These are phyloP conservation scores for Trypanosoma cruzi DNA, from an alignment of 208 protist genomes.

Conservation along the genomic window DNA sequence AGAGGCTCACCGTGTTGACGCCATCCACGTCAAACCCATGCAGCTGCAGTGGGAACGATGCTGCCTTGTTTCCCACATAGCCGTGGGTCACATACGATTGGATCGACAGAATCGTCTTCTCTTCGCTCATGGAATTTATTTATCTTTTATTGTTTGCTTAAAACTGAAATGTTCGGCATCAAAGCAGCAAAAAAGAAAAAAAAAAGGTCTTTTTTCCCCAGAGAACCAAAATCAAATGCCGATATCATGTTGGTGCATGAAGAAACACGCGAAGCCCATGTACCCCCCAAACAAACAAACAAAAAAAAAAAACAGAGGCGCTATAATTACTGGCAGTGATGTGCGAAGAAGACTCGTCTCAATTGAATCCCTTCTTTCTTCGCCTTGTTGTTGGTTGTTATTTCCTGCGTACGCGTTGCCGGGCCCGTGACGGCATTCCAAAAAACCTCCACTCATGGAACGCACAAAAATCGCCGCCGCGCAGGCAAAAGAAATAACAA, in stretches of 20 bases:
- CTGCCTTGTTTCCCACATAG: slow-evolving; percentile 96
- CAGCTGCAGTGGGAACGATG: slow-evolving; percentile 94
- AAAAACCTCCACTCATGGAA: background rate
- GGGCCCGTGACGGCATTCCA: background rate
- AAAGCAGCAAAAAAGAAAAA: slow-evolving; percentile 18
- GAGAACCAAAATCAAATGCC: no score
- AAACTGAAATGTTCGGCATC: background rate
- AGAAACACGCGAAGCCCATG: no score
- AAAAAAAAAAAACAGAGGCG: slow-evolving; percentile 8
- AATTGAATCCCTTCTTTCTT: background rate
- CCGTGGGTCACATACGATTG: slow-evolving; percentile 96
- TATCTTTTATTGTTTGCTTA: background rate
- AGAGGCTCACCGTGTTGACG: slow-evolving; percentile 95
- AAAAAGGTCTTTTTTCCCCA: no score
- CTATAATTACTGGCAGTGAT: background rate
- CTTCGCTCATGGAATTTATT: slow-evolving; percentile 10
- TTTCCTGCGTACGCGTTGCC: background rate
- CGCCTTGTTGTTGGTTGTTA: background rate
- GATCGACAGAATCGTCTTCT: slow-evolving; percentile 91
- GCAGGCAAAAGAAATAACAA: background rate
- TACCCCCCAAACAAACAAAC: no score
- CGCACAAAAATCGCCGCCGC: background rate
- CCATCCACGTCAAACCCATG: slow-evolving; percentile 95
- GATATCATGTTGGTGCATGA: no score
- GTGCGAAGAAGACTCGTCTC: background rate